Conservation (phyloP, 1,284 basidiomycete genomes). For the Heliocybe sulcata region DNA sequence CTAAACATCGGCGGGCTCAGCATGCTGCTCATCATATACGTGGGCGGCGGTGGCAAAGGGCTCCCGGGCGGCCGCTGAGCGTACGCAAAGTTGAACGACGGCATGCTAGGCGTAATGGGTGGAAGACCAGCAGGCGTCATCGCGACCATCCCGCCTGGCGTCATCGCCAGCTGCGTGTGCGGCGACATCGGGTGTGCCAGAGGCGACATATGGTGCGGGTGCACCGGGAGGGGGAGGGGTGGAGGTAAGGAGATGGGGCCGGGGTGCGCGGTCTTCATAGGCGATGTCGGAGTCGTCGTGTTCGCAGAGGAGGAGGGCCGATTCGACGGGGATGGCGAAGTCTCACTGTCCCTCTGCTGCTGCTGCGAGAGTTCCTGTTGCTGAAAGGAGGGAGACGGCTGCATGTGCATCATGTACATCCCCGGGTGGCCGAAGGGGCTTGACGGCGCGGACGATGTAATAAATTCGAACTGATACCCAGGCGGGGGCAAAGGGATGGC, state of each 20-base stretch:
- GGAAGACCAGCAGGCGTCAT: constrained; percentile 66
- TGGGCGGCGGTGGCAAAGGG: neutral
- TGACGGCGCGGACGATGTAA: neutral
- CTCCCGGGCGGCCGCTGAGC: constrained; percentile 7
- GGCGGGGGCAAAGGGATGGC: neutral
- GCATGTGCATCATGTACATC: neutral
- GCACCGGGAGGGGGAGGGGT: constrained; percentile 24
- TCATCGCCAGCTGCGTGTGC: constrained; percentile 18
- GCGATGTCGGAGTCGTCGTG: constrained; percentile 5
- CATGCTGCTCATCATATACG: constrained; percentile 2
- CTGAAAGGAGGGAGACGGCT: no score
- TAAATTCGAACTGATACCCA: constrained; percentile 1
- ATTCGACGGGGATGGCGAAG: constrained; percentile 5
- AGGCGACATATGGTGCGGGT: constrained; percentile 16
- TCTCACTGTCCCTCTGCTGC: no score
- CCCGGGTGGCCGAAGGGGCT: neutral
- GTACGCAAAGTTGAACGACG: constrained; percentile 55
- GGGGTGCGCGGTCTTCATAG: constrained; percentile 54
- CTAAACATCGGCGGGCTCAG: constrained; percentile 20
- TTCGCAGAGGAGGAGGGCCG: constrained; percentile 2
- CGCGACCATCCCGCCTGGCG: constrained; percentile 14
- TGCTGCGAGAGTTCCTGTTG: neutral
- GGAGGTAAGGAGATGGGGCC: constrained; percentile 67
- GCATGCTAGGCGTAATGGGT: constrained; percentile 76
- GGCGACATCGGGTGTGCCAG: constrained; percentile 29